Evolutionary conservation across 805 yeast species (phyloP), one percentile per base, ranked within the genome.

Genomic region (Candida suzukii): DNA sequence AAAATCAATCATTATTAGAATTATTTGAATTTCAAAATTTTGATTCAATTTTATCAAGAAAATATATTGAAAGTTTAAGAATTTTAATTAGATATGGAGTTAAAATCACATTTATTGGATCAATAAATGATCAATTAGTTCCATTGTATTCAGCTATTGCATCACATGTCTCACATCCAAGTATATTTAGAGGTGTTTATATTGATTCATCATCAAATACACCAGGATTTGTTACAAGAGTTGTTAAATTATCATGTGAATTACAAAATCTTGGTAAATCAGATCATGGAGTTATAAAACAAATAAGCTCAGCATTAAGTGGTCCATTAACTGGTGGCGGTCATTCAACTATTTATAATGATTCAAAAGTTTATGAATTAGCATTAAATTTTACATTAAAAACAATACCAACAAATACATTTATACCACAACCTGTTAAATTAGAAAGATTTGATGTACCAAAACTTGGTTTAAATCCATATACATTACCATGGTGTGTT

Each of bases 251-350:
- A 10, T 85, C 95, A 4, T 75, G 90, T 42, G 78, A 76, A 40
- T 61, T 90, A 35, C 76, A 83, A 41, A 88, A 91, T 57, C 50
- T 78, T 37, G 98, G 98, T 0, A 73, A 68, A 39, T 76, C 82
- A 38, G 99, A 91, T 56, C 91, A 87, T 56, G 93, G 88, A 19
- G 83, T 93, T 13, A 68, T 91, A 18, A 81, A 81, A 46, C 97
- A 93, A 56, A 72, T 91, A 34, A 86, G 96, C 41, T 73, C 70
- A 33, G 72, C 86, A 0, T 61, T 84, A 46, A 93, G 95, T 0
- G 99, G 99, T 0, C 84, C 96, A 1, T 66, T 93, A 40, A 91
- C 96, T 0, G 96, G 97, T 3, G 90, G 93, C 8, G 99, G 99
- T 0, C 99, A 91, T 58, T 88, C 97, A 0, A 82, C 75, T 47